Evolutionary conservation across 2,329 filamentous ascomycete species (phyloP).

Genomic region (Colletotrichum orchidophilum): DNA sequence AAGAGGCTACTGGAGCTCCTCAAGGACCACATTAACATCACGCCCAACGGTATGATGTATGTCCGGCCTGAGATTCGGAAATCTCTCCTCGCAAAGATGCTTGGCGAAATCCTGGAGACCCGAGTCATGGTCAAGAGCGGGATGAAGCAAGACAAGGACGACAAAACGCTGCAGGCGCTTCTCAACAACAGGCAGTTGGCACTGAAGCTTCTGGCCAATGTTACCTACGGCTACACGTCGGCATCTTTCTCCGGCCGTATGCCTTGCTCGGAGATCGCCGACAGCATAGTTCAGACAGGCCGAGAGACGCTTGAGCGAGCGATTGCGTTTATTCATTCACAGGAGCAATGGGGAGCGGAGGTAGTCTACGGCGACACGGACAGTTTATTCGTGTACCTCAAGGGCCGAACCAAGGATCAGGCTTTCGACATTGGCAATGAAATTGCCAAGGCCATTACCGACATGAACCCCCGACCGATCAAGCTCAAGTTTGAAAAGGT

Average conservation of each 20-base stretch:
- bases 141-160: constrained; percentile 93
- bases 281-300: constrained; percentile 96
- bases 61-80: constrained; percentile 85
- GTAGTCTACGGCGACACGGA: constrained; percentile 99
- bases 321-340: constrained; percentile 90
- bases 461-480: constrained; percentile 88
- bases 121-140: constrained; percentile 97
- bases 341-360: constrained; percentile 89
- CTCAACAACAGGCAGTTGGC: constrained; percentile 94
- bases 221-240: constrained; percentile 97
- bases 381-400: constrained; percentile 90
- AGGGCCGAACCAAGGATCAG: constrained; percentile 85
- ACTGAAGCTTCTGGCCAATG: constrained; percentile 96
- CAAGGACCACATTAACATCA: constrained; percentile 87
- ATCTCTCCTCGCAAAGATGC: constrained; percentile 93
- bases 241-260: constrained; percentile 96
- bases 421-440: constrained; percentile 94
- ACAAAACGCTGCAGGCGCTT: constrained; percentile 84
- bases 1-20: constrained; percentile 80
- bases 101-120: constrained; percentile 94
- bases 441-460: constrained; percentile 86
- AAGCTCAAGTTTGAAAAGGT: constrained; percentile 99
- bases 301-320: constrained; percentile 94
- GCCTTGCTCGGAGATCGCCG: constrained; percentile 97
- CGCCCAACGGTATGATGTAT: constrained; percentile 98